These are phyloP conservation scores for Coemansia sp. DNA, from an alignment of 192 early-diverging fungal species.

Conservation along the genomic window DNA sequence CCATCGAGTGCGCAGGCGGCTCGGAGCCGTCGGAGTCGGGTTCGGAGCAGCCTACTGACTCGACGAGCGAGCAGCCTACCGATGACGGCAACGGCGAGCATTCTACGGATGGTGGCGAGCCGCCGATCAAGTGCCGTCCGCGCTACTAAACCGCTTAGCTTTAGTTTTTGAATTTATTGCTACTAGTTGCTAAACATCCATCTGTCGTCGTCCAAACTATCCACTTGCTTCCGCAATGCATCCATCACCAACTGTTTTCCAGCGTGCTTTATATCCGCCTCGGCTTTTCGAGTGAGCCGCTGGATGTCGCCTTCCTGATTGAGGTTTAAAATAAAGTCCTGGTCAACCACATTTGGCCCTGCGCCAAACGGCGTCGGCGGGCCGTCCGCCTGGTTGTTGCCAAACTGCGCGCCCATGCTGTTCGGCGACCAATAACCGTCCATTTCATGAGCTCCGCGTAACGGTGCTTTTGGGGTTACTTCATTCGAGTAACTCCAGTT, in stretches of 20 bases:
- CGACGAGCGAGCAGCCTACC: background rate
- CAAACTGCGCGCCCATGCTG: background rate
- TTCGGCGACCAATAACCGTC: background rate
- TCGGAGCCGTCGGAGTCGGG: slow-evolving; percentile 3
- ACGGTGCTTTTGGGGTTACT: background rate
- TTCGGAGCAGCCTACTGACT: background rate
- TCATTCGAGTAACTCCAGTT: background rate
- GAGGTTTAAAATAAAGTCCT: slow-evolving; percentile 46
- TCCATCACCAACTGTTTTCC: slow-evolving; percentile 36
- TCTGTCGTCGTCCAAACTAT: slow-evolving; percentile 28
- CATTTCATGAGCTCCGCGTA: background rate
- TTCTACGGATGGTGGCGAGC: background rate
- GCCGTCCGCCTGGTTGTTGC: background rate
- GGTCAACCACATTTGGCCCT: slow-evolving; percentile 14
- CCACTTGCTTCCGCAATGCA: slow-evolving; percentile 23
- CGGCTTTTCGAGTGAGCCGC: slow-evolving; percentile 32
- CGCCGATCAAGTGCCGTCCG: slow-evolving; percentile 21
- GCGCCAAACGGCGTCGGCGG: slow-evolving; percentile 11
- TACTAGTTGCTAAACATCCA: slow-evolving; percentile 27
- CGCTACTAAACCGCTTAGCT: background rate
- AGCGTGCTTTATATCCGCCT: slow-evolving; percentile 12
- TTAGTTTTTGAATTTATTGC: background rate
- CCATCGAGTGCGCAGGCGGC: slow-evolving; percentile 50
- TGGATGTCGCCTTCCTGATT: slow-evolving; percentile 45
- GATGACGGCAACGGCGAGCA: background rate